These are phyloP conservation scores for Tilletia indica DNA, from an alignment of 1,284 basidiomycete genomes.

Conservation along the genomic window DNA sequence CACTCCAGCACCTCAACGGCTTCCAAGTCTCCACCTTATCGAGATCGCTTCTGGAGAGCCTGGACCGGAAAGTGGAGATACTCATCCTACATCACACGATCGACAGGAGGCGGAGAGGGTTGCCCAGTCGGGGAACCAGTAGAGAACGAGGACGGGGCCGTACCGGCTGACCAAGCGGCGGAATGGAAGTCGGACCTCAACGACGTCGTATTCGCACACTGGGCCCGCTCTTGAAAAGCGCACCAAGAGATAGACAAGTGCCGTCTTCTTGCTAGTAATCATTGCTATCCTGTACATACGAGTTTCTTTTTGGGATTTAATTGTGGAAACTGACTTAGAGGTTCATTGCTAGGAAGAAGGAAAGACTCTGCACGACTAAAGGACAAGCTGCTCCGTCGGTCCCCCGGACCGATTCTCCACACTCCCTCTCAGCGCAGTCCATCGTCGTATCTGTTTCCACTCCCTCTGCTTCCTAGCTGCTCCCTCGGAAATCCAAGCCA, in stretches of 20 bases:
- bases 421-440: conserved; percentile 9
- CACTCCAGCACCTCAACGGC: neutral
- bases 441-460: neutral
- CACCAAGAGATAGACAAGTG: no score
- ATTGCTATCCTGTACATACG: no score
- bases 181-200: neutral
- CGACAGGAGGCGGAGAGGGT: neutral
- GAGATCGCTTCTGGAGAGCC: neutral
- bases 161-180: neutral
- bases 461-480: no score
- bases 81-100: neutral
- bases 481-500: neutral
- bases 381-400: neutral
- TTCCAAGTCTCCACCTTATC: neutral
- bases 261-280: no score
- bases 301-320: no score
- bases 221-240: neutral
- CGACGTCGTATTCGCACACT: neutral
- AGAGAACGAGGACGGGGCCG: neutral
- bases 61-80: neutral
- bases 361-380: no score
- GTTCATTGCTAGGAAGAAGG: no score
- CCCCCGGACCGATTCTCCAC: neutral
- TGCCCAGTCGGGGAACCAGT: neutral
- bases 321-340: no score